Evolutionary conservation across 345 rosid genomes (phyloP).

Genomic region (Jatropha curcas): DNA sequence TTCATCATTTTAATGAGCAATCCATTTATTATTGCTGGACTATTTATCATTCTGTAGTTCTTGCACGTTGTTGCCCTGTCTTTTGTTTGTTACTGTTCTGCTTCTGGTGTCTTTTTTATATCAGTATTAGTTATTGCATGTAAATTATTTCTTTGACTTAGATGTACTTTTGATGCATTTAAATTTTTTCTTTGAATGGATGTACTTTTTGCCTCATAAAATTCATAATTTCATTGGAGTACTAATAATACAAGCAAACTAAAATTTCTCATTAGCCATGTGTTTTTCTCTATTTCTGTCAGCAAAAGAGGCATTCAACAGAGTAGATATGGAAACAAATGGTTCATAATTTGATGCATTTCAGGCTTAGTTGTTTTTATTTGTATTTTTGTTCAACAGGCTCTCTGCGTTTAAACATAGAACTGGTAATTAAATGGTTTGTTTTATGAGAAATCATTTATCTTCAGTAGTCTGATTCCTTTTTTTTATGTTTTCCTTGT

Average conservation of each 20-base stretch:
- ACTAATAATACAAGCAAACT: too few relatives aligned
- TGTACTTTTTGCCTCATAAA: background rate
- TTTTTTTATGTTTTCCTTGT: too few relatives aligned
- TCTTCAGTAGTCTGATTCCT: background rate
- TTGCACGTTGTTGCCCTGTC: background rate
- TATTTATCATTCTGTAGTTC: background rate
- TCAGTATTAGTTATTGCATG: background rate
- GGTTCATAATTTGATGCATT: too few relatives aligned
- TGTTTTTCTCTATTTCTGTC: background rate
- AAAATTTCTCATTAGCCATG: background rate
- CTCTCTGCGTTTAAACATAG: background rate
- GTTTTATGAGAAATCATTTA: background rate
- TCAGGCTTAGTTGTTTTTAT: background rate
- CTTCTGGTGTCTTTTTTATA: background rate
- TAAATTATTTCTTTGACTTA: background rate
- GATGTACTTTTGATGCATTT: too few relatives aligned
- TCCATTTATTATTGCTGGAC: background rate
- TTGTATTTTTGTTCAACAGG: background rate
- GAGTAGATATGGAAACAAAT: too few relatives aligned
- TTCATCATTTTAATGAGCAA: background rate
- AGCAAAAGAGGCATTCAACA: background rate
- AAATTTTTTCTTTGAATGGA: background rate
- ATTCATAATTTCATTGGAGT: background rate
- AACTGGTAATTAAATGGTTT: background rate
- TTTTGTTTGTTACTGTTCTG: background rate